Evolutionary conservation across 768 basidiomycete genomes (phyloP).

Genomic region (Phlegmacium glaucopus): DNA sequence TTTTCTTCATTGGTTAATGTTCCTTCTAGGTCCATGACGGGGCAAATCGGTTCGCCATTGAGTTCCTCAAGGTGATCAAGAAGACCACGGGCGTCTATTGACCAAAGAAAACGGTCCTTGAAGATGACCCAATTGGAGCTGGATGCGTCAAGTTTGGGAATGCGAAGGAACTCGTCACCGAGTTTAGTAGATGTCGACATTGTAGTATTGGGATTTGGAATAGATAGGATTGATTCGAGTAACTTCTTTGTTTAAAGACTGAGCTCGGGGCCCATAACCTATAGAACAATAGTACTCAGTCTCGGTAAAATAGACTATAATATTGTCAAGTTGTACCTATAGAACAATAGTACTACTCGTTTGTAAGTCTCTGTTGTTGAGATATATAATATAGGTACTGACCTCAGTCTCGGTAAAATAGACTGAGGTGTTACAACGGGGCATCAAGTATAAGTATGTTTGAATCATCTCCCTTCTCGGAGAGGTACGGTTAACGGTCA

Average conservation of each 20-base stretch:
- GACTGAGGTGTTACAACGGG: too few relatives aligned
- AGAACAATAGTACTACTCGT: too few relatives aligned
- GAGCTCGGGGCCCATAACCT: not conserved
- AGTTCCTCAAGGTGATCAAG: not conserved
- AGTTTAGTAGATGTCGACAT: too few relatives aligned
- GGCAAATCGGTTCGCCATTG: not conserved
- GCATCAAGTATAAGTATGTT: too few relatives aligned
- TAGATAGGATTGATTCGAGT: not conserved
- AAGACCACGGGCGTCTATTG: not conserved
- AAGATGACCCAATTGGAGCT: not conserved
- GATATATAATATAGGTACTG: too few relatives aligned
- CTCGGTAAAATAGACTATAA: not conserved
- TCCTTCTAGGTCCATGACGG: not conserved
- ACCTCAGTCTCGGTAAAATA: too few relatives aligned
- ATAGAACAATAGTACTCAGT: not conserved
- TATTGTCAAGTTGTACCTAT: too few relatives aligned
- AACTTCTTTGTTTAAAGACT: not conserved
- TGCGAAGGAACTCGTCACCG: too few relatives aligned
- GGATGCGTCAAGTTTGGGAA: not conserved
- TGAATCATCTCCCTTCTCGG: too few relatives aligned
- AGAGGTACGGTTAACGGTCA: too few relatives aligned
- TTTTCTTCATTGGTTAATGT: not conserved
- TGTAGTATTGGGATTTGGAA: not conserved
- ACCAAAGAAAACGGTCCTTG: not conserved
- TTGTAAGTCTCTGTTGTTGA: too few relatives aligned